Conservation (phyloP, 768 basidiomycete genomes). For the Psilocybe subaeruginosa region DNA sequence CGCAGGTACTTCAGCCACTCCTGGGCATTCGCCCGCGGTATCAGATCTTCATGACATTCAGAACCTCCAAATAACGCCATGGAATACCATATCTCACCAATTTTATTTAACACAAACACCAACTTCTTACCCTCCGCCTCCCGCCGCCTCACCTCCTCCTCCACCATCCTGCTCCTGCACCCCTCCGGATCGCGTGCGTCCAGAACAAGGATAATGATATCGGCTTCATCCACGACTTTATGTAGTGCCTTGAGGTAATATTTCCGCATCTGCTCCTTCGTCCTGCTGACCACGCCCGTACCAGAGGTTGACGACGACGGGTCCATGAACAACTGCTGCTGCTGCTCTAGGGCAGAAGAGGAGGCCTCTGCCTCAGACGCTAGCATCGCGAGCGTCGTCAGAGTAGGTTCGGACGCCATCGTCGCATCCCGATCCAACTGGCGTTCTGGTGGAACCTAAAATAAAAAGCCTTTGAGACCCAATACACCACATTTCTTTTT, state of each 20-base stretch:
- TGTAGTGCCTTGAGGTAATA: slow-evolving; percentile 81
- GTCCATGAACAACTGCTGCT: slow-evolving; percentile 17
- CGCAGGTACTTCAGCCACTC: slow-evolving; percentile 91
- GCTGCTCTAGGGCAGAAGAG: slow-evolving; percentile 22
- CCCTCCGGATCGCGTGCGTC: slow-evolving; percentile 97
- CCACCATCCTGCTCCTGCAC: slow-evolving; percentile 88
- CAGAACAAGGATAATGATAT: slow-evolving; percentile 87
- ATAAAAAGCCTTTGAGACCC: slow-evolving; percentile 3
- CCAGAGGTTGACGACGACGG: slow-evolving; percentile 35
- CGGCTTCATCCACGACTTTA: slow-evolving; percentile 92
- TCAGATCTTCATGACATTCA: slow-evolving; percentile 62
- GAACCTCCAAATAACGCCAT: background rate
- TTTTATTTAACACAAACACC: slow-evolving; percentile 95
- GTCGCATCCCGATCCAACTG: slow-evolving; percentile 55
- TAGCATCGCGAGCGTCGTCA: slow-evolving; percentile 60
- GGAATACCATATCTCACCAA: slow-evolving; percentile 57
- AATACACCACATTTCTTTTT: background rate
- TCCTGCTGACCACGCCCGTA: slow-evolving; percentile 37
- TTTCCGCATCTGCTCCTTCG: slow-evolving; percentile 69
- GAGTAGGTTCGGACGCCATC: slow-evolving; percentile 77
- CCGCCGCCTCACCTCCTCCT: slow-evolving; percentile 87
- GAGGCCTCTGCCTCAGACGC: slow-evolving; percentile 54
- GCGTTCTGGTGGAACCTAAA: slow-evolving; percentile 28
- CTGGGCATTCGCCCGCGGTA: slow-evolving; percentile 86
- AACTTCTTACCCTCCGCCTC: slow-evolving; percentile 91